These are phyloP conservation scores for Withania somnifera DNA, from an alignment of 305 asterid genomes.

Conservation along the genomic window DNA sequence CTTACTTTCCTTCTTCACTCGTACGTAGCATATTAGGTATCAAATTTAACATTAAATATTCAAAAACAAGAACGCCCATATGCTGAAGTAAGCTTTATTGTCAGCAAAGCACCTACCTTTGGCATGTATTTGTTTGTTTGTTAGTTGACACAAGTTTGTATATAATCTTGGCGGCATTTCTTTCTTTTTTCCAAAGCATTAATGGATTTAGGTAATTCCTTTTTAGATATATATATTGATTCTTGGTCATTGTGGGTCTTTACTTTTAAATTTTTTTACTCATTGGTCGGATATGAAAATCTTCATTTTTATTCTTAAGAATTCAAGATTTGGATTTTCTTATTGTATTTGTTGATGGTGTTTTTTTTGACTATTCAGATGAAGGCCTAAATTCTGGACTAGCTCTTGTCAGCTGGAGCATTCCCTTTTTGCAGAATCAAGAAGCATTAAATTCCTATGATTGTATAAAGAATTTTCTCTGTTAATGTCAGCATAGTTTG, in stretches of 20 bases:
- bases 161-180: constrained; percentile 39
- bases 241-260: constrained; percentile 14
- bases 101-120: constrained; percentile 28
- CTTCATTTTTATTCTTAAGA: constrained; percentile 24
- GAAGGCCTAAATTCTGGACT: background rate
- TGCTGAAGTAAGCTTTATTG: constrained; percentile 18
- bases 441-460: background rate
- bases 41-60: background rate
- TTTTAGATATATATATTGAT: background rate
- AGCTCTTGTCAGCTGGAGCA: constrained; percentile 4
- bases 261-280: constrained; percentile 10
- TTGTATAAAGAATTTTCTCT: background rate
- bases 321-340: constrained; percentile 32
- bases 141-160: constrained; percentile 33
- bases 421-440: background rate
- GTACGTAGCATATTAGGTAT: background rate
- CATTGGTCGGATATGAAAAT: constrained; percentile 11
- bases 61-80: background rate
- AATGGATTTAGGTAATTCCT: constrained; percentile 49
- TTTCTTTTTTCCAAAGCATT: constrained; percentile 16
- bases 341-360: constrained; percentile 16
- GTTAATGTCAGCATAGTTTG: too few relatives aligned
- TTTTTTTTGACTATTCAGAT: constrained; percentile 7
- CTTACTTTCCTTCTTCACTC: background rate
- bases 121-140: constrained; percentile 21